phyloP scores from a whole-genome alignment of 2,329 filamentous ascomycete species.

The Venturia oleaginea region DNA sequence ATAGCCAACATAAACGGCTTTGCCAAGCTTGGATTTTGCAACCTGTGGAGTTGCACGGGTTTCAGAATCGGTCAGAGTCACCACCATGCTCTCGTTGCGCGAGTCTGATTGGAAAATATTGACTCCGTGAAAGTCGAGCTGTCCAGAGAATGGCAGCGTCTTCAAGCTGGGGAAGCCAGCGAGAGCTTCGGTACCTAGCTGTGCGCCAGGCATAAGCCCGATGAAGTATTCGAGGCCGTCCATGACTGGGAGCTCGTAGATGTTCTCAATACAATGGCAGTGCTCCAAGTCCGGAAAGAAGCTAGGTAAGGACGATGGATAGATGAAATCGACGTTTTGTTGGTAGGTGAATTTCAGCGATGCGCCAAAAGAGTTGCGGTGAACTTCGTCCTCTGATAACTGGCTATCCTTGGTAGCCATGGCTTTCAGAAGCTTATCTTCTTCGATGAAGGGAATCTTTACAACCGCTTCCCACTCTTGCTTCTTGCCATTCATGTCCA shows the following conservation, averaged over 20 bases:
- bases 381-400: constrained; percentile 68
- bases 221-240: constrained; percentile 81
- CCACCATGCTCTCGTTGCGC: constrained; percentile 90
- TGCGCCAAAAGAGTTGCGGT: constrained; percentile 83
- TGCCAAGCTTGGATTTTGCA: constrained; percentile 71
- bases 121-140: constrained; percentile 78
- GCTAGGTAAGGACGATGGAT: constrained; percentile 78
- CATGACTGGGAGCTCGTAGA: constrained; percentile 87
- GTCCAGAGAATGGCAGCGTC: constrained; percentile 72
- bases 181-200: constrained; percentile 72
- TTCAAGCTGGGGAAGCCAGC: constrained; percentile 90
- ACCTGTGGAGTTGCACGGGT: constrained; percentile 58
- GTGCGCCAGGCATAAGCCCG: constrained; percentile 74
- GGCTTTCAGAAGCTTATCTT: constrained; percentile 71
- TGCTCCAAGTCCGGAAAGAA: constrained; percentile 81
- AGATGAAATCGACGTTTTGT: constrained; percentile 65
- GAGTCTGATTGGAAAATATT: constrained; percentile 95
- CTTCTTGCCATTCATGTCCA: constrained; percentile 99
- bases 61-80: constrained; percentile 72
- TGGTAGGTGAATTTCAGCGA: constrained; percentile 89
- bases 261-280: constrained; percentile 90
- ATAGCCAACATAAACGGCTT: constrained; percentile 84
- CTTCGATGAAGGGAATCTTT: constrained; percentile 98
- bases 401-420: constrained; percentile 78
- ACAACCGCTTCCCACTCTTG: constrained; percentile 99